Conservation (phyloP, 305 asterid species). For the Fraxinus angustifolia region DNA sequence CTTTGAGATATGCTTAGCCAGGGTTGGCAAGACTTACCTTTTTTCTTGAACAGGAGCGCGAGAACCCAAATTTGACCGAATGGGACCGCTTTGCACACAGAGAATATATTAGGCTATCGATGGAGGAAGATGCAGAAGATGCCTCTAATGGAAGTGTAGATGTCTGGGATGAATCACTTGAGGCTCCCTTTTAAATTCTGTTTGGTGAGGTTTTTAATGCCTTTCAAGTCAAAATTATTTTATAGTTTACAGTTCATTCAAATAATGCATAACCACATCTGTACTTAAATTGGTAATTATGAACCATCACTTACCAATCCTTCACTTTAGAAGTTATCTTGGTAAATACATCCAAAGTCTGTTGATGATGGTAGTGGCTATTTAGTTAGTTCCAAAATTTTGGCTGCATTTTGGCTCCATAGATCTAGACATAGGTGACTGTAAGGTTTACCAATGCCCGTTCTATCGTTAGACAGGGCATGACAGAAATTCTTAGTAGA, state of each 20-base stretch:
- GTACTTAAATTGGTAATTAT: background rate
- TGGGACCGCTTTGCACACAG: constrained; percentile 99
- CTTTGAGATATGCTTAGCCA: background rate
- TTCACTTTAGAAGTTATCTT: background rate
- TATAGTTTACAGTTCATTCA: background rate
- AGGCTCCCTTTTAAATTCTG: constrained; percentile 83
- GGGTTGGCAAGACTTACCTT: constrained; percentile 15
- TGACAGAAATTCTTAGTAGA: background rate
- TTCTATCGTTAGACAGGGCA: background rate
- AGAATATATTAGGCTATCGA: constrained; percentile 96
- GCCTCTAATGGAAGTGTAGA: constrained; percentile 99
- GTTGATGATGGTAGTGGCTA: background rate
- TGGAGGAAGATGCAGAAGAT: constrained; percentile 99
- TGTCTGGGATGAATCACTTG: constrained; percentile 98
- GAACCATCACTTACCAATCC: background rate
- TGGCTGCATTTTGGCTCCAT: background rate
- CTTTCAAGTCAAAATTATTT: constrained; percentile 2
- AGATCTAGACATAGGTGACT: background rate
- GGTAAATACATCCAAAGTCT: background rate
- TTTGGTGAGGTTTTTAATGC: constrained; percentile 38
- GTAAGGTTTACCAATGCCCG: background rate
- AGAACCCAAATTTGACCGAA: constrained; percentile 92
- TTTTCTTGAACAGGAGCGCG: constrained; percentile 72
- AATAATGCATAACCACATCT: background rate
- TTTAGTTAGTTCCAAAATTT: background rate